These are phyloP conservation scores for Spathaspora sp. DNA, from an alignment of 1,139 yeast genomes.

Conservation along the genomic window DNA sequence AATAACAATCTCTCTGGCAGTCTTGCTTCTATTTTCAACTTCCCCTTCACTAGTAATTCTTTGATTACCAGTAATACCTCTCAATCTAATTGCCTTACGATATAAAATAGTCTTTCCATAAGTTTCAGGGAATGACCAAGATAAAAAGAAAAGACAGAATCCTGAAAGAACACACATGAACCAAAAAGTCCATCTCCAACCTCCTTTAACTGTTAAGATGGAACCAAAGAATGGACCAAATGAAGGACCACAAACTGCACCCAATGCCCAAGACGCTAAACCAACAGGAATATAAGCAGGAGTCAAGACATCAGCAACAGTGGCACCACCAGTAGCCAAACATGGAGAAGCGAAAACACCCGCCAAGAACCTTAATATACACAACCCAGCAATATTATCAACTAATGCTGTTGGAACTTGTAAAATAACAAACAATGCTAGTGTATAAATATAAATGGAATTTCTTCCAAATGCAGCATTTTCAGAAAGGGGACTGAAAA, in stretches of 20 bases:
- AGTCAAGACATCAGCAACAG: conserved; percentile 26
- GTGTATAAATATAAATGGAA: conserved; percentile 29
- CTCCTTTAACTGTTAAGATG: conserved; percentile 25
- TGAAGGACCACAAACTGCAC: conserved; percentile 38
- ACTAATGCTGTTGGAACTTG: conserved; percentile 36
- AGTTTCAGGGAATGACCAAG: conserved; percentile 35
- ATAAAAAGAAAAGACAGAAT: conserved; percentile 21
- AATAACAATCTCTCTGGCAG: conserved; percentile 22
- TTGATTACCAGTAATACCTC: conserved; percentile 33
- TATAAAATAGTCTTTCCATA: conserved; percentile 32
- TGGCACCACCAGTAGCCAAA: conserved; percentile 38
- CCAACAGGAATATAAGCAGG: conserved; percentile 32
- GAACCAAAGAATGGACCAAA: conserved; percentile 40
- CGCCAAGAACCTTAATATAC: conserved; percentile 29
- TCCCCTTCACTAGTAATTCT: conserved; percentile 31
- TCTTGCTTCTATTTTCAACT: conserved; percentile 21
- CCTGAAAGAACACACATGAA: conserved; percentile 34
- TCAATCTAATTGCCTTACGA: conserved; percentile 36
- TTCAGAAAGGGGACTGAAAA: conserved; percentile 39
- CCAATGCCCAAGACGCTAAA: conserved; percentile 34
- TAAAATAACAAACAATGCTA: conserved; percentile 31
- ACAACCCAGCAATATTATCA: conserved; percentile 28
- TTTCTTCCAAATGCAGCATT: conserved; percentile 54
- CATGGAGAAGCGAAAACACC: conserved; percentile 37
- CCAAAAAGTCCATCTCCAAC: conserved; percentile 45